A percentile compares a stretch with the other conserved stretches of the same genome.
Conservation (phyloP, 2,329 filamentous ascomycete species). For the Pezicula neosporulosa region DNA sequence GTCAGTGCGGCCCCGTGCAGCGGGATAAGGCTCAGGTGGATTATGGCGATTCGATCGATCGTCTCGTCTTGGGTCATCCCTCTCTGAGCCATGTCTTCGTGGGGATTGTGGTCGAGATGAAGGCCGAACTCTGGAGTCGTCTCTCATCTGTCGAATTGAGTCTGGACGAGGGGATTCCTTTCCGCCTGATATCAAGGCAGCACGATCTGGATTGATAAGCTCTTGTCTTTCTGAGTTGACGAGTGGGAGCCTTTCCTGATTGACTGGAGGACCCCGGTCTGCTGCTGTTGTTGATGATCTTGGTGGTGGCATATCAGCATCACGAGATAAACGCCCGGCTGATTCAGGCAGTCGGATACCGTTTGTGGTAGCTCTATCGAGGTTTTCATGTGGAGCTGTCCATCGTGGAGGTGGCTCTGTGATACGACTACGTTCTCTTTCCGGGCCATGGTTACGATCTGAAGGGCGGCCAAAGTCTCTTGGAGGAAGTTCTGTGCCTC, state of each 20-base stretch:
- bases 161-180: conserved; percentile 21
- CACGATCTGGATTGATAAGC: conserved; percentile 28
- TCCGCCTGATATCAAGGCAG: conserved; percentile 26
- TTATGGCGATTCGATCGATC: conserved; percentile 20
- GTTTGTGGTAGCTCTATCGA: conserved; percentile 18
- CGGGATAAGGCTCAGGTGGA: conserved; percentile 13
- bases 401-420: conserved; percentile 24
- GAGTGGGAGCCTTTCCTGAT: conserved; percentile 19
- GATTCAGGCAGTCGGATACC: conserved; percentile 17
- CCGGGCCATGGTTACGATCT: conserved; percentile 17
- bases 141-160: conserved; percentile 26
- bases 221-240: conserved; percentile 26
- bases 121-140: conserved; percentile 22
- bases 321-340: conserved; percentile 24
- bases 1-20: conserved; percentile 18
- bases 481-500: conserved; percentile 16
- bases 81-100: conserved; percentile 37
- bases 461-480: conserved; percentile 22
- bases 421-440: conserved; percentile 22
- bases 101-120: conserved; percentile 46
- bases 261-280: conserved; percentile 19
- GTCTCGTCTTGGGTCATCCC: conserved; percentile 31
- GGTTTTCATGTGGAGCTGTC: conserved; percentile 24
- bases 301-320: conserved; percentile 24
- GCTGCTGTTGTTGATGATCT: conserved; percentile 13